Percentiles rank a stretch among this genome's conserved stretches.
Evolutionary conservation across 2,329 filamentous ascomycete species (phyloP).

Genomic region (Claviceps cyperi): DNA sequence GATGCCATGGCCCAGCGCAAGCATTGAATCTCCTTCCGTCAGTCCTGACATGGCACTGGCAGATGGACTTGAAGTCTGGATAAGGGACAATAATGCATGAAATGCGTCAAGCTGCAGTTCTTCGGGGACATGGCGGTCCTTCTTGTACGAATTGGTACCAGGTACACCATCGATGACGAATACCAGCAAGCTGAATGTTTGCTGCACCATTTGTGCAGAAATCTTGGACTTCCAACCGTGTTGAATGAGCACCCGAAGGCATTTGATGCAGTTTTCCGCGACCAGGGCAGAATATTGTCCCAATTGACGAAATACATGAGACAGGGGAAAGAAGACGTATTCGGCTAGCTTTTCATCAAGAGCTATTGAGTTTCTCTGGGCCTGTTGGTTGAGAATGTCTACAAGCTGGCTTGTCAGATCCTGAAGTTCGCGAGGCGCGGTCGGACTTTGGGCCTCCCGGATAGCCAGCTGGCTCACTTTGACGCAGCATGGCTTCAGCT

Average conservation of each 20-base stretch:
- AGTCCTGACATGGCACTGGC: slow-evolving; percentile 33
- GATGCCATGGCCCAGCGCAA: slow-evolving; percentile 68
- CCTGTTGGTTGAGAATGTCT: slow-evolving; percentile 29
- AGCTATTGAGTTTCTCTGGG: slow-evolving; percentile 27
- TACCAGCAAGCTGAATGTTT: slow-evolving; percentile 72
- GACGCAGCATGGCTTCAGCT: slow-evolving; percentile 51
- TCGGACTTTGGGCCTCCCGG: slow-evolving; percentile 27
- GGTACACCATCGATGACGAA: slow-evolving; percentile 66
- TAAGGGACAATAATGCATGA: slow-evolving; percentile 51
- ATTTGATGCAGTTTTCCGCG: slow-evolving; percentile 63
- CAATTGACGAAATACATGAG: slow-evolving; percentile 68
- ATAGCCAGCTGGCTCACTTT: slow-evolving; percentile 44
- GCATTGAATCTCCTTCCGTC: slow-evolving; percentile 47
- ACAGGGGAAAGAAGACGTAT: slow-evolving; percentile 89
- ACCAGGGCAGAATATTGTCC: slow-evolving; percentile 55
- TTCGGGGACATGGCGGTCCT: slow-evolving; percentile 38
- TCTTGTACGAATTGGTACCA: slow-evolving; percentile 28
- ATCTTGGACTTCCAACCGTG: slow-evolving; percentile 68
- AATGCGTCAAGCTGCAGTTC: slow-evolving; percentile 64
- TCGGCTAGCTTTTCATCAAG: slow-evolving; percentile 77
- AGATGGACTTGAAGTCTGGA: slow-evolving; percentile 42
- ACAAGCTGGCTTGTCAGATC: slow-evolving; percentile 31
- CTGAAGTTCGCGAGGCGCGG: slow-evolving; percentile 28
- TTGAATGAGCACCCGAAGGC: slow-evolving; percentile 56
- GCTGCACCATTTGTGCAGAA: slow-evolving; percentile 58